Percentiles rank a stretch among this genome's conserved stretches.
Evolutionary conservation across 106 monocot species (phyloP).

Genomic region (Chionographis japonica): DNA sequence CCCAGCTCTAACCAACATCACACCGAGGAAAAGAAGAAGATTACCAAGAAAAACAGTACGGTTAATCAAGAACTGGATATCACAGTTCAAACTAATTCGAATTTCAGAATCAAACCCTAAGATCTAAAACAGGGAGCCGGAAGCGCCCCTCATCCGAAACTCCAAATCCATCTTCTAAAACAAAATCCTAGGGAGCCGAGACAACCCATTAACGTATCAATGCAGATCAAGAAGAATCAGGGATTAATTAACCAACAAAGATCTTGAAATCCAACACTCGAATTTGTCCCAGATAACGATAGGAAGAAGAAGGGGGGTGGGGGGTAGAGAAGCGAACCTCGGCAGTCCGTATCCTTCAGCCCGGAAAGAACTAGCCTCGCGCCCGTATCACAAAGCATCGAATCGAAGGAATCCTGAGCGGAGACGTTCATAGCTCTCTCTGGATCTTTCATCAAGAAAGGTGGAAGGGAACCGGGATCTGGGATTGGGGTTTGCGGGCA

Average conservation of each 20-base stretch:
- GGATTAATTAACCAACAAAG: background rate
- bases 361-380: constrained; percentile 47
- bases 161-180: background rate
- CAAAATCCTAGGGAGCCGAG: background rate
- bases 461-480: constrained; percentile 10
- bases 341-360: constrained; percentile 15
- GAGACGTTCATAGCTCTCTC: constrained; percentile 11
- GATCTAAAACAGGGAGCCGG: too few relatives aligned
- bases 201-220: background rate
- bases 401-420: constrained; percentile 37
- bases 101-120: too few relatives aligned
- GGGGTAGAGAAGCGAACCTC: constrained; percentile 22
- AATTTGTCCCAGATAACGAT: background rate
- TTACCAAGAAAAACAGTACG: too few relatives aligned
- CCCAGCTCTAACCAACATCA: too few relatives aligned
- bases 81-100: too few relatives aligned
- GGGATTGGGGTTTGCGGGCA: constrained; percentile 17
- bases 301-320: background rate
- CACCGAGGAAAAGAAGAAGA: too few relatives aligned
- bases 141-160: too few relatives aligned
- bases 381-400: constrained; percentile 62
- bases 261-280: too few relatives aligned
- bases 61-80: too few relatives aligned
- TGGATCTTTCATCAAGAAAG: constrained; percentile 9
- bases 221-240: background rate